phyloP scores from a whole-genome alignment of 495 filamentous ascomycete genomes.

The Neurospora sp. region DNA sequence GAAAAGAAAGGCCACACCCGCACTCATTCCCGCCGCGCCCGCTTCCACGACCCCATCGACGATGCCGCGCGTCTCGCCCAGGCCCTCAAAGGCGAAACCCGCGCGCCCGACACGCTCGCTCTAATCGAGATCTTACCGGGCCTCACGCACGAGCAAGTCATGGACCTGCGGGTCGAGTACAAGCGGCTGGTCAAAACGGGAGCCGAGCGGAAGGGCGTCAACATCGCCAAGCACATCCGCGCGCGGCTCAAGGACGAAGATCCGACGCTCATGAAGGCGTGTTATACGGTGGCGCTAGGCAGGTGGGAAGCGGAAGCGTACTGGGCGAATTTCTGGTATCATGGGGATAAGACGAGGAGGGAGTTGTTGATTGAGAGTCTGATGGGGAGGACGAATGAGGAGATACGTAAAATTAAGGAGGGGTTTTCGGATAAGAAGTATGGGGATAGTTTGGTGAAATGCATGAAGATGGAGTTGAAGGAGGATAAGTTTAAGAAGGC shows the following conservation, averaged over 20 bases:
- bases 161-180: slow-evolving; percentile 77
- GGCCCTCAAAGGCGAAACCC: slow-evolving; percentile 60
- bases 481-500: slow-evolving; percentile 92
- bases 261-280: slow-evolving; percentile 68
- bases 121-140: slow-evolving; percentile 78
- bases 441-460: slow-evolving; percentile 65
- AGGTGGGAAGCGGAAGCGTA: slow-evolving; percentile 90
- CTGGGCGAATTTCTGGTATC: slow-evolving; percentile 99
- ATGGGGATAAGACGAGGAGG: slow-evolving; percentile 69
- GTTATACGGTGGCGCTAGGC: slow-evolving; percentile 83
- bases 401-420: slow-evolving; percentile 86
- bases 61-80: slow-evolving; percentile 68
- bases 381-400: slow-evolving; percentile 78
- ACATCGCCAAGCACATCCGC: slow-evolving; percentile 93
- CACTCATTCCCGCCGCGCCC: slow-evolving; percentile 41
- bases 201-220: slow-evolving; percentile 68
- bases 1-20: slow-evolving; percentile 19
- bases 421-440: slow-evolving; percentile 90
- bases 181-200: slow-evolving; percentile 73
- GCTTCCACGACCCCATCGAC: slow-evolving; percentile 66
- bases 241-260: slow-evolving; percentile 58
- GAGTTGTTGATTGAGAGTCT: slow-evolving; percentile 88
- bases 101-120: slow-evolving; percentile 53
- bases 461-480: slow-evolving; percentile 84
- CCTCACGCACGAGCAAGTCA: slow-evolving; percentile 74